phyloP scores from a whole-genome alignment of 108 stramenopile genomes.

The Skeletonema menzelii region DNA sequence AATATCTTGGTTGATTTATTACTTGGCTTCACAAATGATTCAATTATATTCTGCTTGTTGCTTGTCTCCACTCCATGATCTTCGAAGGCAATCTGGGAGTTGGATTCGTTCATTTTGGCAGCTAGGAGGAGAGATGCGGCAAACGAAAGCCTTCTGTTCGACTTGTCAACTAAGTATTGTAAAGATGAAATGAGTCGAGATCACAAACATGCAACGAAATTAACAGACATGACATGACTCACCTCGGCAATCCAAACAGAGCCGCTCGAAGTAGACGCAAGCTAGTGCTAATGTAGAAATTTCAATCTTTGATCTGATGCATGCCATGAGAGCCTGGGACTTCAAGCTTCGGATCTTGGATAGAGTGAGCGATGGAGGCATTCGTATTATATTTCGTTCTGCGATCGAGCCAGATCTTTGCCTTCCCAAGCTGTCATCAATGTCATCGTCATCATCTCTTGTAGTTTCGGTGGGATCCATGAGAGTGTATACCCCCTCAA shows the following conservation, averaged over 20 bases:
- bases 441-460: conserved; percentile 36
- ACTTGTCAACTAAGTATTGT: conserved; percentile 74
- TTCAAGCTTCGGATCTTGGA: conserved; percentile 90
- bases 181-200: neutral
- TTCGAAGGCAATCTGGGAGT: conserved; percentile 60
- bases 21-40: conserved; percentile 68
- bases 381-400: conserved; percentile 60
- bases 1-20: conserved; percentile 70
- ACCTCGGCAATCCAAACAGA: conserved; percentile 82
- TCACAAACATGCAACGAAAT: neutral
- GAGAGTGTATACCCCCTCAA: conserved; percentile 81
- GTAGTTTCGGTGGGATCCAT: conserved; percentile 68
- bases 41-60: conserved; percentile 36
- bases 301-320: conserved; percentile 77
- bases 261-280: conserved; percentile 92
- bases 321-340: conserved; percentile 76
- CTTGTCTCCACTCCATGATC: conserved; percentile 29
- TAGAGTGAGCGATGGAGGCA: conserved; percentile 93
- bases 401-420: conserved; percentile 35
- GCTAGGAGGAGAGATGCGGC: conserved; percentile 92
- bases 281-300: conserved; percentile 88
- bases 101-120: conserved; percentile 85
- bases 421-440: conserved; percentile 15
- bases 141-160: conserved; percentile 87
- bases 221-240: neutral